Conservation (phyloP, 345 rosid genomes). For the Raphanus sativus region DNA sequence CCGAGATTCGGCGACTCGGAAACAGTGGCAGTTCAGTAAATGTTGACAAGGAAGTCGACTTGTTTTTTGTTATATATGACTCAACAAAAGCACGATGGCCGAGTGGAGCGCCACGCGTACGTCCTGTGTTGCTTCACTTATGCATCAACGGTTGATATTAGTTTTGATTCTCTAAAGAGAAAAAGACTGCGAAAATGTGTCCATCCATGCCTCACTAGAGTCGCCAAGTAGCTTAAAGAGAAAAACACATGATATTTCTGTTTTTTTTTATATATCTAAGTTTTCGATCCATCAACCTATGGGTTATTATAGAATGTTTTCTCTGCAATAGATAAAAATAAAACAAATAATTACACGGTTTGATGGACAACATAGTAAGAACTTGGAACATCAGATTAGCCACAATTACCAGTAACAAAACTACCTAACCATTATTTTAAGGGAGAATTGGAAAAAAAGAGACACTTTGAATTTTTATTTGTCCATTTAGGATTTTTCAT, state of each 20-base stretch:
- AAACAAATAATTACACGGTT: neutral
- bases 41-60: slow-evolving; percentile 10
- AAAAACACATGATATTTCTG: slow-evolving; percentile 14
- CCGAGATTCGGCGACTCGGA: slow-evolving; percentile 14
- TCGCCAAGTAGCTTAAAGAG: slow-evolving; percentile 23
- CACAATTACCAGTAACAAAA: neutral
- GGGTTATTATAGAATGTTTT: neutral
- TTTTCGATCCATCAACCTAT: slow-evolving; percentile 17
- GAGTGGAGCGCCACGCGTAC: slow-evolving; percentile 31
- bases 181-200: neutral
- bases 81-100: neutral
- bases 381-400: neutral
- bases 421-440: neutral
- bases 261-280: neutral
- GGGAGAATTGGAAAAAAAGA: too few species aligned
- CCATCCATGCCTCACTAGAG: slow-evolving; percentile 20
- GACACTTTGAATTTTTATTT: too few species aligned
- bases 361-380: neutral
- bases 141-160: slow-evolving; percentile 10
- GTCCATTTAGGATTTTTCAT: too few species aligned
- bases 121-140: neutral
- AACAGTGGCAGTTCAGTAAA: slow-evolving; percentile 30
- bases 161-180: neutral
- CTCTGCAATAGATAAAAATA: neutral
- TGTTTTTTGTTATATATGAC: slow-evolving; percentile 8